Conservation (phyloP, 345 rosid species). For the Rhizophora mangle region DNA sequence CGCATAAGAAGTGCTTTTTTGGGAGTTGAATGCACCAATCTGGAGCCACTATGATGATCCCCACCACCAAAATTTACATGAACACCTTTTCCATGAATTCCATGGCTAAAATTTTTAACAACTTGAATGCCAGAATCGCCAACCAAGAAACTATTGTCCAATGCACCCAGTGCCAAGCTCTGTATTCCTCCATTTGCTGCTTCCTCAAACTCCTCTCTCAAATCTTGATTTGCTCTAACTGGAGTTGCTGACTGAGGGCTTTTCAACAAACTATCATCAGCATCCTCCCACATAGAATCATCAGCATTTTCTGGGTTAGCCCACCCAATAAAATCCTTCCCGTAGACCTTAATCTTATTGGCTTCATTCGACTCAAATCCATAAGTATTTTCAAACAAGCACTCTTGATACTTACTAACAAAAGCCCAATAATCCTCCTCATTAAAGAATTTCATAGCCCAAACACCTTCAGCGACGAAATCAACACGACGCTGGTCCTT, state of each 20-base stretch:
- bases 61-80: conserved; percentile 70
- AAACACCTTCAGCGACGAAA: conserved; percentile 78
- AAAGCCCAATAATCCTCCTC: conserved; percentile 55
- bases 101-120: conserved; percentile 83
- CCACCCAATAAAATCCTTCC: conserved; percentile 92
- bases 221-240: conserved; percentile 53
- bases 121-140: conserved; percentile 91
- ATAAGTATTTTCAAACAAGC: conserved; percentile 82
- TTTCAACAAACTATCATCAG: conserved; percentile 59
- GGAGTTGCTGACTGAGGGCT: conserved; percentile 69
- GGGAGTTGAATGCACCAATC: conserved; percentile 55
- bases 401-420: conserved; percentile 49
- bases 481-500: conserved; percentile 86
- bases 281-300: conserved; percentile 99
- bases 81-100: conserved; percentile 92
- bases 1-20: conserved; percentile 92
- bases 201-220: conserved; percentile 93
- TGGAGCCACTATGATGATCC: conserved; percentile 30
- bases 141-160: conserved; percentile 94
- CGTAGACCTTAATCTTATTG: conserved; percentile 71
- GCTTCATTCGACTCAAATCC: conserved; percentile 83
- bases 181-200: conserved; percentile 83
- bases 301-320: conserved; percentile 90
- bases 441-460: conserved; percentile 80
- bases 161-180: conserved; percentile 94